Evolutionary conservation across 179 eudicot genomes (phyloP).

Genomic region (Gypsophila paniculata): DNA sequence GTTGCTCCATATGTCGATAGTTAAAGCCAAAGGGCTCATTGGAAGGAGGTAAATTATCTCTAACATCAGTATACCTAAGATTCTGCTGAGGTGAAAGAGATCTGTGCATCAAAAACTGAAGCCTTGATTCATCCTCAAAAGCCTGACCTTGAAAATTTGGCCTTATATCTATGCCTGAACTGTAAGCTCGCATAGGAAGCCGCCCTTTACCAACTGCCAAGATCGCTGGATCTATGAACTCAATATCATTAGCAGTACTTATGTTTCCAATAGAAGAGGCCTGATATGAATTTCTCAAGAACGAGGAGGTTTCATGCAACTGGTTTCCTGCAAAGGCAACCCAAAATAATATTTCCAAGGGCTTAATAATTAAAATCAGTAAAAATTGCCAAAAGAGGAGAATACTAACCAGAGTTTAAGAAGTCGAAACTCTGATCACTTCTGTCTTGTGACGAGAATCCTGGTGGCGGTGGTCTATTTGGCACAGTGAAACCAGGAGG

Average conservation of each 20-base stretch:
- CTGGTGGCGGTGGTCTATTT: constrained; percentile 84
- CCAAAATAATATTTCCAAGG: neutral
- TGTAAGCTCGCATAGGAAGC: constrained; percentile 50
- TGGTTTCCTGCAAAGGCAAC: constrained; percentile 50
- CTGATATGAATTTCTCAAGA: constrained; percentile 52
- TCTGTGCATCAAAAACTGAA: constrained; percentile 53
- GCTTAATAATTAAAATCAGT: neutral
- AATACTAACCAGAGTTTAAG: constrained; percentile 51
- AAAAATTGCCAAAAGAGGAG: neutral
- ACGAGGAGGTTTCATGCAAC: constrained; percentile 43
- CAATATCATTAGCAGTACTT: constrained; percentile 52
- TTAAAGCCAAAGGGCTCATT: constrained; percentile 53
- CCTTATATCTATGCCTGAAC: constrained; percentile 43
- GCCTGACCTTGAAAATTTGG: constrained; percentile 42
- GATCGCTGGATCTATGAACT: constrained; percentile 91
- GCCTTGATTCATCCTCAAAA: constrained; percentile 52
- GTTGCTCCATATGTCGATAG: constrained; percentile 60
- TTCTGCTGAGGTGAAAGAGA: constrained; percentile 47
- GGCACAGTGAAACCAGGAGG: constrained; percentile 88
- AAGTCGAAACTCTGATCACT: constrained; percentile 47
- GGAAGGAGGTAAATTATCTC: constrained; percentile 40
- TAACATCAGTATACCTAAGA: constrained; percentile 46
- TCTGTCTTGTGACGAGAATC: constrained; percentile 68
- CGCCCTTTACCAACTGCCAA: constrained; percentile 90
- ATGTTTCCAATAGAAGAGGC: constrained; percentile 38